phyloP scores from a whole-genome alignment of 305 asterid species.

The Rubia balearica region DNA sequence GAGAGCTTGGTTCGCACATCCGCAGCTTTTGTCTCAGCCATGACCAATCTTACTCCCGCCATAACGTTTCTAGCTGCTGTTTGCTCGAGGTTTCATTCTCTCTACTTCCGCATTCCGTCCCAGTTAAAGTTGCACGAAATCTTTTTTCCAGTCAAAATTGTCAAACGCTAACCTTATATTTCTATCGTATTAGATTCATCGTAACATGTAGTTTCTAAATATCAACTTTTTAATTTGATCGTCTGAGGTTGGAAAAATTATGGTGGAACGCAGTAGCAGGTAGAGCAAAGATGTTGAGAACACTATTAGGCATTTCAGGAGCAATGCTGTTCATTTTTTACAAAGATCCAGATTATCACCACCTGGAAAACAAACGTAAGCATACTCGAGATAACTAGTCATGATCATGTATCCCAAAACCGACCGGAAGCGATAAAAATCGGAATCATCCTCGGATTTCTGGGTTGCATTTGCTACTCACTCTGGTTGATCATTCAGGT shows the following conservation, averaged over 20 bases:
- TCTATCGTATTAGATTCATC: too few species aligned
- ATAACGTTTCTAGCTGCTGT: conserved; percentile 19
- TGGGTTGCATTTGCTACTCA: conserved; percentile 43
- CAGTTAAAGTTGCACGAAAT: too few species aligned
- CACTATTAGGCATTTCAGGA: not conserved
- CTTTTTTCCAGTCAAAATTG: too few species aligned
- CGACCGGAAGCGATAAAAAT: conserved; percentile 1
- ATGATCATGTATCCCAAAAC: not conserved
- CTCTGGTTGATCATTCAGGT: conserved; percentile 21
- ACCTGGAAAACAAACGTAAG: not conserved
- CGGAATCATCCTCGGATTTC: conserved; percentile 27
- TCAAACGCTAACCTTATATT: too few species aligned
- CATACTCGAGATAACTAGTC: not conserved
- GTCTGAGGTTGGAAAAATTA: not conserved
- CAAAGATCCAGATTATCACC: not conserved
- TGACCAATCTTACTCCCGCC: conserved; percentile 19
- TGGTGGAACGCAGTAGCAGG: not conserved
- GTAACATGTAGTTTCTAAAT: too few species aligned
- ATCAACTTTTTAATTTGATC: not conserved
- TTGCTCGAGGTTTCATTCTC: conserved; percentile 12
- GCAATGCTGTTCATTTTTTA: conserved; percentile 1
- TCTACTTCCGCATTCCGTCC: too few species aligned
- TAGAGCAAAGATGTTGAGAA: not conserved
- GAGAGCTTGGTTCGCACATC: conserved; percentile 19
- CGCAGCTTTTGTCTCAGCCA: conserved; percentile 18